Conservation (phyloP, 345 rosid genomes). For the Clausena lansium region DNA sequence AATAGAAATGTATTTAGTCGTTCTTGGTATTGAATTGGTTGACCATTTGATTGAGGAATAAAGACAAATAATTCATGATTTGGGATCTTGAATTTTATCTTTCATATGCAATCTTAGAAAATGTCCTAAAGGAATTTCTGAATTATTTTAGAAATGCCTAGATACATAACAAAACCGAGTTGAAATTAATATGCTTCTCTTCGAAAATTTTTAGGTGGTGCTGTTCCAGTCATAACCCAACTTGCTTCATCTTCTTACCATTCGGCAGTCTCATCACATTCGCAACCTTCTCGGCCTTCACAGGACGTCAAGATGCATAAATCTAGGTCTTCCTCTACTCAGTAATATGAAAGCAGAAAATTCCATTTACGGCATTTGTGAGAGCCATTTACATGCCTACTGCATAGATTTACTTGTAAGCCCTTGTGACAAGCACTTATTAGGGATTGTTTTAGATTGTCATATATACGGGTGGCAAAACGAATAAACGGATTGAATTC, state of each 20-base stretch:
- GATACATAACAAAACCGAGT: neutral
- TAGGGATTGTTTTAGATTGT: no score
- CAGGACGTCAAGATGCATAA: slow-evolving; percentile 53
- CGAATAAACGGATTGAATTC: no score
- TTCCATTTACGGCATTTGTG: neutral
- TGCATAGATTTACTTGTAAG: neutral
- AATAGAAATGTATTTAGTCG: neutral
- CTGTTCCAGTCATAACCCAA: slow-evolving; percentile 76
- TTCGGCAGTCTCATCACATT: slow-evolving; percentile 53
- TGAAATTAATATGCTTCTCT: neutral
- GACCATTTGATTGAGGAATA: neutral
- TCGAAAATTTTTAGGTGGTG: slow-evolving; percentile 68
- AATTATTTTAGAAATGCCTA: neutral
- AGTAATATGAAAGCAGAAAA: slow-evolving; percentile 15
- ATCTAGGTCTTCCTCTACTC: slow-evolving; percentile 51
- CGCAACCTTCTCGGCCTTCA: slow-evolving; percentile 35
- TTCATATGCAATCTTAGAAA: neutral
- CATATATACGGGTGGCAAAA: no score
- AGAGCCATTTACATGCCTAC: neutral
- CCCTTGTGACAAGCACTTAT: no score
- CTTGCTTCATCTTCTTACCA: slow-evolving; percentile 78
- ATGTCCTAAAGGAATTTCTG: no score
- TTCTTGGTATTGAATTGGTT: neutral
- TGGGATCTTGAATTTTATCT: neutral
- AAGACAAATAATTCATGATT: neutral